Evolutionary conservation across 1,284 basidiomycete species (phyloP).

Genomic region (Cryptococcus amylolentus): DNA sequence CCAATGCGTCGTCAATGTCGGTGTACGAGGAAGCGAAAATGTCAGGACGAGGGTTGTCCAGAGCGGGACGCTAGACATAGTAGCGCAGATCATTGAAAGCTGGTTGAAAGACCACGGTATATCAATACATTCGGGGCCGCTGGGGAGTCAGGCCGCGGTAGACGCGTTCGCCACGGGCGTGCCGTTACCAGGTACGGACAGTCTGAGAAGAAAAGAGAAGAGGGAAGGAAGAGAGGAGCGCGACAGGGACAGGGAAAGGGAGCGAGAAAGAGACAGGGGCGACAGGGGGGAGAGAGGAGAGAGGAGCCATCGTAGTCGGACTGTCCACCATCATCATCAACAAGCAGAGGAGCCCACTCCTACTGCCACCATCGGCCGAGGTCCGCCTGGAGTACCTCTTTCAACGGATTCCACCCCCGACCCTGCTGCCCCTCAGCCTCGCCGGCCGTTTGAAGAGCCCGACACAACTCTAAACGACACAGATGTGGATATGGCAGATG

Average conservation of each 20-base stretch:
- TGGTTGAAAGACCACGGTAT: conserved; percentile 77
- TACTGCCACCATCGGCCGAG: no score
- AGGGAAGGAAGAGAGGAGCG: background rate
- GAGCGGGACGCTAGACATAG: conserved; percentile 90
- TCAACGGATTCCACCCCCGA: background rate
- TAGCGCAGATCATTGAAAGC: conserved; percentile 89
- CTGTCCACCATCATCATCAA: background rate
- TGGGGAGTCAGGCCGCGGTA: conserved; percentile 59
- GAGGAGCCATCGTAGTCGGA: background rate
- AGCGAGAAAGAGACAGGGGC: background rate
- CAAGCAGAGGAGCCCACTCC: background rate
- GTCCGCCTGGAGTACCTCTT: background rate
- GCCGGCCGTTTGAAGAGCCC: conserved; percentile 3
- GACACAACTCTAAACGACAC: conserved; percentile 21
- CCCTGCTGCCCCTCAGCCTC: background rate
- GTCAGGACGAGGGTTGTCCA: conserved; percentile 92
- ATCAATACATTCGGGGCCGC: conserved; percentile 42
- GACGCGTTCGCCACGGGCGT: conserved; percentile 54
- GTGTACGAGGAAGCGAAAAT: conserved; percentile 90
- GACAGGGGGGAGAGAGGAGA: background rate
- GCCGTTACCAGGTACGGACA: conserved; percentile 48
- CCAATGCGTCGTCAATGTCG: conserved; percentile 96
- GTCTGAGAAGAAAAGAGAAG: conserved; percentile 6
- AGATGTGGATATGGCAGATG: conserved; percentile 47
- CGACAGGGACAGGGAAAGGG: conserved; percentile 5